phyloP scores from a whole-genome alignment of 2,329 filamentous ascomycete genomes.

The Hypoxylon rubiginosum region DNA sequence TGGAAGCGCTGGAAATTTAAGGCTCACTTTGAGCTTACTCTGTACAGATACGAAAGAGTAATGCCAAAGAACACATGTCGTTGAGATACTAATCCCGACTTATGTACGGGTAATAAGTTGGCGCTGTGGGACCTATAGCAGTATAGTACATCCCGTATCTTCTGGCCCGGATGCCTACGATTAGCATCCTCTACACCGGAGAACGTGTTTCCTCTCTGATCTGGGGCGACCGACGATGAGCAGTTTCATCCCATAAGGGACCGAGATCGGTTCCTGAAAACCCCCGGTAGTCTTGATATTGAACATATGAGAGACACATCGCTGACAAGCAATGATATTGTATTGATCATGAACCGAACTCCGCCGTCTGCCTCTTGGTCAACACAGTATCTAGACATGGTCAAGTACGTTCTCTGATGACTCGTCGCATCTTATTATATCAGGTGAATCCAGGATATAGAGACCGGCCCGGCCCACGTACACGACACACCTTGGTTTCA shows the following conservation, averaged over 20 bases:
- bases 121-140: too few species aligned
- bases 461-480: background rate
- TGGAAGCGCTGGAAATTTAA: background rate
- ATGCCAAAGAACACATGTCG: background rate
- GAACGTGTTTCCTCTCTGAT: background rate
- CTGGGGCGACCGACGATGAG: background rate
- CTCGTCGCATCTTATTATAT: slow-evolving; percentile 5
- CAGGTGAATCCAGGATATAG: background rate
- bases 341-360: background rate
- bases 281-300: background rate
- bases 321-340: too few species aligned
- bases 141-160: too few species aligned
- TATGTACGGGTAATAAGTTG: too few species aligned
- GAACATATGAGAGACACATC: background rate
- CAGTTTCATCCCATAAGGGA: slow-evolving; percentile 10
- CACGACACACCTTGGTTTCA: background rate
- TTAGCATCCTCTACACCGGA: too few species aligned
- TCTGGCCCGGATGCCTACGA: too few species aligned
- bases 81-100: too few species aligned
- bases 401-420: background rate
- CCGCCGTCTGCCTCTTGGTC: background rate
- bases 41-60: background rate
- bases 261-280: background rate
- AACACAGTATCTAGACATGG: background rate
- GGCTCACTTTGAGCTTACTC: background rate